phyloP scores from a whole-genome alignment of 2,329 filamentous ascomycete genomes.

The Xenoacremonium recifei region DNA sequence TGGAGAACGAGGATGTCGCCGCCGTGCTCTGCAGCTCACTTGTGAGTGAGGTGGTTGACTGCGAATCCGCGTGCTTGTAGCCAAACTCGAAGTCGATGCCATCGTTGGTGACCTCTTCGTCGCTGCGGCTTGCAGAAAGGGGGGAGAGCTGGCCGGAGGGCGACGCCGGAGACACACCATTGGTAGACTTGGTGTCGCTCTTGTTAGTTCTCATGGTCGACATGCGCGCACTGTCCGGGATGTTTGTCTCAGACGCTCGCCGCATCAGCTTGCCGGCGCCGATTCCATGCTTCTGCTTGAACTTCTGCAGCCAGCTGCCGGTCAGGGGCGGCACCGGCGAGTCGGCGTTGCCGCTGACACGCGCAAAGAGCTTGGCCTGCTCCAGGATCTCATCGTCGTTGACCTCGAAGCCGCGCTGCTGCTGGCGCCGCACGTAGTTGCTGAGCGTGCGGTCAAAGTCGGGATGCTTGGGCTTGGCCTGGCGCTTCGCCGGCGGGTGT shows the following conservation, averaged over 20 bases:
- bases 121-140: slow-evolving; percentile 66
- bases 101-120: slow-evolving; percentile 61
- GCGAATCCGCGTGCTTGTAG: slow-evolving; percentile 33
- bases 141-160: slow-evolving; percentile 66
- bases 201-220: slow-evolving; percentile 39
- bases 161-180: slow-evolving; percentile 69
- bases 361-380: slow-evolving; percentile 79
- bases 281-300: slow-evolving; percentile 82
- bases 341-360: slow-evolving; percentile 66
- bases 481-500: slow-evolving; percentile 69
- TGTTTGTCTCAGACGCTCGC: slow-evolving; percentile 66
- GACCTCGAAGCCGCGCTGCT: slow-evolving; percentile 70
- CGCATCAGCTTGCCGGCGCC: slow-evolving; percentile 49
- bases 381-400: slow-evolving; percentile 81
- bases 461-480: slow-evolving; percentile 78
- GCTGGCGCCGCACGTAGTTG: slow-evolving; percentile 82
- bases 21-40: slow-evolving; percentile 28
- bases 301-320: slow-evolving; percentile 85
- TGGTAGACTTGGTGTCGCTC: slow-evolving; percentile 44
- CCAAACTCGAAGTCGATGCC: slow-evolving; percentile 31
- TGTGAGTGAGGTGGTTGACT: slow-evolving; percentile 32
- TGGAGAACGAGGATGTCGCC: slow-evolving; percentile 67
- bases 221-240: slow-evolving; percentile 63
- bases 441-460: slow-evolving; percentile 90
- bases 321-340: slow-evolving; percentile 70